Base-by-base conservation (phyloP, 495 filamentous ascomycete genomes). In the Penicillium ucsense region DNA sequence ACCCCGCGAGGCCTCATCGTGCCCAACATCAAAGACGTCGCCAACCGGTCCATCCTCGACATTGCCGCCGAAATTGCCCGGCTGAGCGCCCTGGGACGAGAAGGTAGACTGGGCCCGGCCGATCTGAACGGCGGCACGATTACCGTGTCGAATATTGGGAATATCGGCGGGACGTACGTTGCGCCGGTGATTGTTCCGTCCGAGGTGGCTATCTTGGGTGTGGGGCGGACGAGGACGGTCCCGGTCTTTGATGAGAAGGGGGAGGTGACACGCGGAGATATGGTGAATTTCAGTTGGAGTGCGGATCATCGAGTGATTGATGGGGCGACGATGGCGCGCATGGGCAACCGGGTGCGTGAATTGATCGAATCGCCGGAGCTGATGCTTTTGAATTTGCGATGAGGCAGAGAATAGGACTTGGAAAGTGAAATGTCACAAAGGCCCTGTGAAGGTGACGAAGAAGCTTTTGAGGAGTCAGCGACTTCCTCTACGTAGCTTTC, bases 91-190 rank as follows among this genome's bases (percentile, higher is more conserved):
- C 78, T 86, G 0, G 94, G 88, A 1, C 72, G 75, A 9, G 66
- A 74, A 7, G 88, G 88, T 3, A 89, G 87, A 61, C 75, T 99
- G 5, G 75, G 81, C 0, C 71, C 83, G 4, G 73, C 79, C 6
- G 90, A 99, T 66, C 67, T 97, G 43, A 78, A 67, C 41, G 90
- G 90, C 32, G 89, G 89, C 3, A 96, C 92, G 0, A 89, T 99
- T 58, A 96, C 94, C 0, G 80, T 99, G 29, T 94, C 88, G 49
- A 99, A 99, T 58, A 90, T 99, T 50, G 94, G 94, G n/a, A 94
- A 80, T 52, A 89, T 99, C 36, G 94, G 94, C 11, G 94, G 94
- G 3, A 91, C 85, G 1, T 94, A 94, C 55, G 81, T 97, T 28
- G 79, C 82, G 4, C 94, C 94, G 2, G 83, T 99, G n/a, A 84